Evolutionary conservation across 371 early-diverging fungal genomes (phyloP).

Genomic region (Massospora cicadina): DNA sequence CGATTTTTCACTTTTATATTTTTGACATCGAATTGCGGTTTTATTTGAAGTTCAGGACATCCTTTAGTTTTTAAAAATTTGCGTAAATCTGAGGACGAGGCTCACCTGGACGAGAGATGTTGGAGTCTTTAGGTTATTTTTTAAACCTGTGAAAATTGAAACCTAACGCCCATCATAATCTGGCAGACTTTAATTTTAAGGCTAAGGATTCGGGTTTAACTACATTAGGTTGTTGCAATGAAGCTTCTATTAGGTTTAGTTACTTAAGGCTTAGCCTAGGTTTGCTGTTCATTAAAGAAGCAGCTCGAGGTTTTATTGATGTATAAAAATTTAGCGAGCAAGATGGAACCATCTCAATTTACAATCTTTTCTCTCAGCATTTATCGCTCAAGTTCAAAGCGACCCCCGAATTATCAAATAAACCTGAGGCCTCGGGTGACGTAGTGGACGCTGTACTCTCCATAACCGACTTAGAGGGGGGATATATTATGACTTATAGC

Average conservation of each 20-base stretch:
- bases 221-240: neutral
- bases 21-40: no score
- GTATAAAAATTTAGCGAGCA: neutral
- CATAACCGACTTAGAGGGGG: neutral
- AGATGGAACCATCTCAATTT: neutral
- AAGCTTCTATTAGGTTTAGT: neutral
- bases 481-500: neutral
- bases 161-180: no score
- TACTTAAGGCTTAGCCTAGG: neutral
- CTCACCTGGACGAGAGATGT: no score
- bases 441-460: neutral
- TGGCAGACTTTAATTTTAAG: neutral
- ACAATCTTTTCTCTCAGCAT: neutral
- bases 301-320: neutral
- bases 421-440: neutral
- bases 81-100: no score
- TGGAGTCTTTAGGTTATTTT: no score
- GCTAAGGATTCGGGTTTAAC: neutral
- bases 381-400: neutral
- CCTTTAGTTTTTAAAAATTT: no score
- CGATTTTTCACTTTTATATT: no score
- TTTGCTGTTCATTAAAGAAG: neutral
- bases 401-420: neutral
- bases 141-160: no score
- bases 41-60: no score